phyloP scores from a whole-genome alignment of 768 basidiomycete genomes.

The Tulasnella sp. region DNA sequence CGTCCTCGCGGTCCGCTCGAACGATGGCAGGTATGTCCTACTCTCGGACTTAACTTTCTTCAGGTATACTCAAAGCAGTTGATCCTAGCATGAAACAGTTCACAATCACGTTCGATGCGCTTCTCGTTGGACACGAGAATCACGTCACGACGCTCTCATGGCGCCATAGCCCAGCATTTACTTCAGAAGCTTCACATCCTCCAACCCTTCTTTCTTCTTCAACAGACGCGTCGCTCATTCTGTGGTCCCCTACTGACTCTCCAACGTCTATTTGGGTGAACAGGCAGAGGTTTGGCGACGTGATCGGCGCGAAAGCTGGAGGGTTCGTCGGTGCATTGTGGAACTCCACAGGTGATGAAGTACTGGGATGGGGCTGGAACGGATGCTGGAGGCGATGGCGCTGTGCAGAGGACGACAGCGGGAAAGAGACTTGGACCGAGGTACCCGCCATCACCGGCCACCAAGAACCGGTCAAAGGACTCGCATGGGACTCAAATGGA shows the following conservation, averaged over 20 bases:
- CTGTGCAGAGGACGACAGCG: neutral
- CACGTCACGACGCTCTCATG: conserved; percentile 83
- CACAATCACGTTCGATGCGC: conserved; percentile 82
- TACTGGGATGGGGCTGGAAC: conserved; percentile 84
- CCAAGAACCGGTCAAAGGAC: conserved; percentile 59
- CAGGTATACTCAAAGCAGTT: neutral
- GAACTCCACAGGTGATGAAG: conserved; percentile 50
- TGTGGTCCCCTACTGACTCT: conserved; percentile 51
- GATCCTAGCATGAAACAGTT: conserved; percentile 36
- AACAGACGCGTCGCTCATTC: conserved; percentile 86
- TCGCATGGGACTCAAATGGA: conserved; percentile 80
- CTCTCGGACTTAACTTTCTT: neutral
- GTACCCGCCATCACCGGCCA: conserved; percentile 78
- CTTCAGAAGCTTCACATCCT: neutral
- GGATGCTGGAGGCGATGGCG: conserved; percentile 90
- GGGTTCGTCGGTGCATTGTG: conserved; percentile 90
- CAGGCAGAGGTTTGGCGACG: conserved; percentile 81
- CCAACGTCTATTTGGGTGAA: conserved; percentile 79
- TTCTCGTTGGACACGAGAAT: conserved; percentile 92
- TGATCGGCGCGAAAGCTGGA: conserved; percentile 75
- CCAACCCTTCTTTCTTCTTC: conserved; percentile 80
- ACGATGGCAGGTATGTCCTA: conserved; percentile 27
- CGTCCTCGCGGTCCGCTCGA: conserved; percentile 3
- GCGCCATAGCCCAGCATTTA: conserved; percentile 35
- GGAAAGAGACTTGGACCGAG: conserved; percentile 49